Conservation (phyloP, 495 filamentous ascomycete genomes). For the Astrothelium macrocarpum region DNA sequence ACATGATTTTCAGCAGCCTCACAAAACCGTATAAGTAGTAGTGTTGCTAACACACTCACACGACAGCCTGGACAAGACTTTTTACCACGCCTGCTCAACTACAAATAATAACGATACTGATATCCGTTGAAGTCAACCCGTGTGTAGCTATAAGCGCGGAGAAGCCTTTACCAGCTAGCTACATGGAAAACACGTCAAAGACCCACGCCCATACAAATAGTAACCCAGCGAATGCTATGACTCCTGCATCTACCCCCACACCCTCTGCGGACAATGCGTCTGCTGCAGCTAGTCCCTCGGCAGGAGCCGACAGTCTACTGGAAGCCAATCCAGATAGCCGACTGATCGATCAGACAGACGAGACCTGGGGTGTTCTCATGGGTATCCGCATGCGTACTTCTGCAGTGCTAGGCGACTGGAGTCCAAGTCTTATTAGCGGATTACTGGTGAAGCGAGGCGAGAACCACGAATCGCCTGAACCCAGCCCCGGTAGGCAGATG, state of each 20-base stretch:
- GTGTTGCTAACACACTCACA: not conserved
- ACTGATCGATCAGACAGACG: conserved; percentile 68
- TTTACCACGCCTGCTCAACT: not conserved
- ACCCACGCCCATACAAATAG: not conserved
- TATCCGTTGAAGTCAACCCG: conserved; percentile 8
- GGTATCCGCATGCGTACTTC: conserved; percentile 62
- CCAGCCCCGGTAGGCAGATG: conserved; percentile 1
- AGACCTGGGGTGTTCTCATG: conserved; percentile 70
- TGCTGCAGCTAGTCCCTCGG: conserved; percentile 35
- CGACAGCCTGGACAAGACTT: not conserved
- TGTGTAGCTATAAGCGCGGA: conserved; percentile 12
- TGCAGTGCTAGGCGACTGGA: conserved; percentile 50
- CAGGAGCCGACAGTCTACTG: conserved; percentile 18
- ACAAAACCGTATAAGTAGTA: not conserved
- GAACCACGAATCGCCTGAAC: conserved; percentile 14
- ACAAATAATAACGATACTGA: not conserved
- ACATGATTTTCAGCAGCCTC: not conserved
- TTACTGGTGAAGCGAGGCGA: conserved; percentile 70
- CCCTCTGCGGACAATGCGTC: conserved; percentile 42
- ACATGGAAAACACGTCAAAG: not conserved
- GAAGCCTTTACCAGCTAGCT: conserved; percentile 1
- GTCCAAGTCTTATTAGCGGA: conserved; percentile 57
- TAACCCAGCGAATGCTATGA: conserved; percentile 12
- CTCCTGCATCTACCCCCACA: conserved; percentile 34
- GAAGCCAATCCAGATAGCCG: conserved; percentile 56